phyloP scores from a whole-genome alignment of 1,284 basidiomycete genomes.

The Cerrena zonata region DNA sequence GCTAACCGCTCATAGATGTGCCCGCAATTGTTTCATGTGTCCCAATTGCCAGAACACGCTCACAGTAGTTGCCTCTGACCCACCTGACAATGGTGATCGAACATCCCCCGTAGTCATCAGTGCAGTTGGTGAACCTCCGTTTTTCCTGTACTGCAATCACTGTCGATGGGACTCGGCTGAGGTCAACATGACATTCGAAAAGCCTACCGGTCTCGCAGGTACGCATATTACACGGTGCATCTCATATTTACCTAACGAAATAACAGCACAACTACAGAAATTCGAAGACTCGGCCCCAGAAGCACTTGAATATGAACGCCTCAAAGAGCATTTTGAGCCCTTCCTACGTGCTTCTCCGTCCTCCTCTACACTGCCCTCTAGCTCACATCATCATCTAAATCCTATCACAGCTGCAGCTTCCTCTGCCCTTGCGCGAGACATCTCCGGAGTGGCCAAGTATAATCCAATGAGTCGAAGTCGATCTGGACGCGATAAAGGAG shows the following conservation, averaged over 20 bases:
- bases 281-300: conserved; percentile 81
- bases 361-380: conserved; percentile 43
- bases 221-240: conserved; percentile 19
- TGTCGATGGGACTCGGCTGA: conserved; percentile 94
- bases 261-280: conserved; percentile 80
- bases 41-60: conserved; percentile 87
- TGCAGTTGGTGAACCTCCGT: conserved; percentile 76
- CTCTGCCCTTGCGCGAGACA: conserved; percentile 74
- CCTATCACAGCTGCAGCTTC: conserved; percentile 82
- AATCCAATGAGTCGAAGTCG: conserved; percentile 56
- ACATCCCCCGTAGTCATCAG: conserved; percentile 43
- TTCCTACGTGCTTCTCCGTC: conserved; percentile 76
- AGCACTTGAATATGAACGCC: conserved; percentile 80
- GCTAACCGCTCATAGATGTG: conserved; percentile 64
- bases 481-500: conserved; percentile 50
- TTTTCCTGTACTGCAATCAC: conserved; percentile 84
- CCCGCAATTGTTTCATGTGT: conserved; percentile 94
- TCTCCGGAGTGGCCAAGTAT: conserved; percentile 72
- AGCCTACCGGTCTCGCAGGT: conserved; percentile 91
- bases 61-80: conserved; percentile 82
- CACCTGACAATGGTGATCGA: conserved; percentile 57
- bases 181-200: conserved; percentile 89
- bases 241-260: not conserved
- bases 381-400: conserved; percentile 60
- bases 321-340: conserved; percentile 93